phyloP scores from a whole-genome alignment of 2,329 filamentous ascomycete genomes.

The Diaporthe eres region DNA sequence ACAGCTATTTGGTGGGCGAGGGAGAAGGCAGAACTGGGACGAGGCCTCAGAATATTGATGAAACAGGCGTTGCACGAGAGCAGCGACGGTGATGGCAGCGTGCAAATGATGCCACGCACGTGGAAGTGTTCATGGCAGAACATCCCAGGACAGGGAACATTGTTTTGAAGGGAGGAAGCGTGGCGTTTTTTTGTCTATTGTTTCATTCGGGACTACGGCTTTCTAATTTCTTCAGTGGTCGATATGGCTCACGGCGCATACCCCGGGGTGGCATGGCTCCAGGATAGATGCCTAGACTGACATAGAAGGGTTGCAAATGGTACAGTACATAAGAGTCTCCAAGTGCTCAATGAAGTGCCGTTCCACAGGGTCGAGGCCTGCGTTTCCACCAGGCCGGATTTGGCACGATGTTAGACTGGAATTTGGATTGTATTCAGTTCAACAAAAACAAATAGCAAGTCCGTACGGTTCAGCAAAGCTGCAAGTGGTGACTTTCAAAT shows the following conservation, averaged over 20 bases:
- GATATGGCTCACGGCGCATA: constrained; percentile 25
- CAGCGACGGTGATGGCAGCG: background rate
- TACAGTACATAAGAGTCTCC: background rate
- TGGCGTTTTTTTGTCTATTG: constrained; percentile 36
- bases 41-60: constrained; percentile 37
- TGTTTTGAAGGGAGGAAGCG: constrained; percentile 39
- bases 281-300: constrained; percentile 38
- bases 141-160: background rate
- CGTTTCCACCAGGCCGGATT: background rate
- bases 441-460: background rate
- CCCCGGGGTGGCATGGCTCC: constrained; percentile 1
- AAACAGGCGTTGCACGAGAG: background rate
- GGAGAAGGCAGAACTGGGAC: constrained; percentile 41
- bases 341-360: background rate
- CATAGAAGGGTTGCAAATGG: constrained; percentile 35
- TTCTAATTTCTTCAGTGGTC: background rate
- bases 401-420: background rate
- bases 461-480: background rate
- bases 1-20: constrained; percentile 82
- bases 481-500: background rate
- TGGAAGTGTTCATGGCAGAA: background rate
- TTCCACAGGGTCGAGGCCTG: background rate
- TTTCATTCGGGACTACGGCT: background rate
- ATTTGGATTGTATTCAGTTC: background rate
- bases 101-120: background rate